Conservation (phyloP, 2,329 filamentous ascomycete genomes). For the Clarireedia monteithiana region DNA sequence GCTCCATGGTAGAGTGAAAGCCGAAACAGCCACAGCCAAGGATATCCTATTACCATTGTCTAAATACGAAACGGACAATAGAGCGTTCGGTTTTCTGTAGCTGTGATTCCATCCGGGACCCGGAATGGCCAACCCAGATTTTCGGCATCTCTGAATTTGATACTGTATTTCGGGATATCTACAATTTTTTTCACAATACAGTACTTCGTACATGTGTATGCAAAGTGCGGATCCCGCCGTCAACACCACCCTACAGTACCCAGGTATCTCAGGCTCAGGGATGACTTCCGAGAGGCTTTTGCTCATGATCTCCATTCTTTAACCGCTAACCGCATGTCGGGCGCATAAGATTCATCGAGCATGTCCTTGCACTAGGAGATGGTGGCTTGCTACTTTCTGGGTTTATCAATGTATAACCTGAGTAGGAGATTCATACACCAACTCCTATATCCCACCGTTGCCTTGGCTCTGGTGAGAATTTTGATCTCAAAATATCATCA, state of each 20-base stretch:
- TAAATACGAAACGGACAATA: too few relatives aligned
- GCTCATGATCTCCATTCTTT: slow-evolving; percentile 1
- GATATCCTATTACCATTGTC: not conserved
- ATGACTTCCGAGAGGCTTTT: not conserved
- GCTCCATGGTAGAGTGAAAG: not conserved
- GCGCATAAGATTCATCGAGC: slow-evolving; percentile 5
- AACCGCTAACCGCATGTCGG: slow-evolving; percentile 1
- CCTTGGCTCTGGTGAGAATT: too few relatives aligned
- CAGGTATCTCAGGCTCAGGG: not conserved
- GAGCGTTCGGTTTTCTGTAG: too few relatives aligned
- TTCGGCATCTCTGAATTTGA: not conserved
- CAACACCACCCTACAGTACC: not conserved
- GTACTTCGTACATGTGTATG: not conserved
- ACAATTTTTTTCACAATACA: not conserved
- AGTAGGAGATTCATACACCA: too few relatives aligned
- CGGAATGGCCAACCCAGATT: too few relatives aligned
- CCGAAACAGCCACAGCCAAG: not conserved
- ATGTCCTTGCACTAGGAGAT: not conserved
- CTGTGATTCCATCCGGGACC: too few relatives aligned
- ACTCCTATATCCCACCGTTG: too few relatives aligned
- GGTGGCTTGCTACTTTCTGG: slow-evolving; percentile 5
- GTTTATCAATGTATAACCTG: too few relatives aligned
- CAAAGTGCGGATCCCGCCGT: not conserved
- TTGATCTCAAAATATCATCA: too few relatives aligned
- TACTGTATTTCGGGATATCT: not conserved